Conservation (phyloP, 805 yeast genomes). For the Cyberlindnera misumaiensis region DNA sequence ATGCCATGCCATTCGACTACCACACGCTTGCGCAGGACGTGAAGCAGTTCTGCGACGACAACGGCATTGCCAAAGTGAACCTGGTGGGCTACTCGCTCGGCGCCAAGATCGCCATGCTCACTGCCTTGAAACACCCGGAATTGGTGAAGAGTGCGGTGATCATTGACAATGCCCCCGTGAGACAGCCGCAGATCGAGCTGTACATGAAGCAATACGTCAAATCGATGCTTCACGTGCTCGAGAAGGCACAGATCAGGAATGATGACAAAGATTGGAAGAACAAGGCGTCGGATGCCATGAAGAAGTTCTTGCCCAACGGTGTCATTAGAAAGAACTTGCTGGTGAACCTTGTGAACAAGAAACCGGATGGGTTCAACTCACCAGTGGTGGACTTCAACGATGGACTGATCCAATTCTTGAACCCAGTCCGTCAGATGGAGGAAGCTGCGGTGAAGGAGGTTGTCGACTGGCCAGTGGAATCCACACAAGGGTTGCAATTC, state of each 20-base stretch:
- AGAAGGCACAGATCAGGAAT: conserved; percentile 36
- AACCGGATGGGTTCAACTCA: conserved; percentile 22
- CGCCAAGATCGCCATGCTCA: conserved; percentile 45
- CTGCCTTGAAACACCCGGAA: conserved; percentile 34
- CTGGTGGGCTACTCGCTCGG: conserved; percentile 47
- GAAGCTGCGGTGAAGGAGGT: conserved; percentile 23
- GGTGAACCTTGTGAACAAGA: conserved; percentile 30
- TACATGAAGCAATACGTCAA: conserved; percentile 31
- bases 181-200: conserved; percentile 27
- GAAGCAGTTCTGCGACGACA: conserved; percentile 27
- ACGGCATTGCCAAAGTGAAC: conserved; percentile 24
- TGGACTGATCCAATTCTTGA: conserved; percentile 23
- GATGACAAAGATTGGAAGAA: conserved; percentile 47
- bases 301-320: conserved; percentile 87
- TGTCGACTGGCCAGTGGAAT: conserved; percentile 29
- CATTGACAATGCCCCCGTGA: conserved; percentile 43
- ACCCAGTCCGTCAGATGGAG: conserved; percentile 28
- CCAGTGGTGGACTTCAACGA: conserved; percentile 24
- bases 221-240: conserved; percentile 74
- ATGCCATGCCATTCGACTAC: conserved; percentile 39
- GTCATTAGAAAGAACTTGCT: conserved; percentile 31
- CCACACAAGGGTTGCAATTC: conserved; percentile 14
- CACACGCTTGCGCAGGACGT: conserved; percentile 37
- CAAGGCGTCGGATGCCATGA: conserved; percentile 85
- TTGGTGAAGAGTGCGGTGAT: conserved; percentile 34